A percentile compares a stretch with the other conserved stretches of the same genome.
Conservation (phyloP, 192 early-diverging fungal species). For the Chytriomyces confervae region DNA sequence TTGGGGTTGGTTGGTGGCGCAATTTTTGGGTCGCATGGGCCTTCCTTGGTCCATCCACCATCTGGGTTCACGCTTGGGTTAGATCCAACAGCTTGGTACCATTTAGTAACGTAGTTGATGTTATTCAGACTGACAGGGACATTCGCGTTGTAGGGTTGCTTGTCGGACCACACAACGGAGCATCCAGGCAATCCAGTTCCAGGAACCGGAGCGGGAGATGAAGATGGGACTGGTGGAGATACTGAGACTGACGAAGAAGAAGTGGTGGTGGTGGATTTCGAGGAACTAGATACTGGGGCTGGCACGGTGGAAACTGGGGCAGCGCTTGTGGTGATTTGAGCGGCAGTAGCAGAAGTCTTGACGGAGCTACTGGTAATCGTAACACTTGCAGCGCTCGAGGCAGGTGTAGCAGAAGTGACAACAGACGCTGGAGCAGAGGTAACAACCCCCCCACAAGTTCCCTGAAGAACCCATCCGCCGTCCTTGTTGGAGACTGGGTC, state of each 20-base stretch:
- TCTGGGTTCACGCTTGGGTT: not conserved
- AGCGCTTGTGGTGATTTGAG: not conserved
- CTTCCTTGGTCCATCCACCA: constrained; percentile 1
- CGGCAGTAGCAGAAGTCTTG: not conserved
- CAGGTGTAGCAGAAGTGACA: not conserved
- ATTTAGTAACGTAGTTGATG: not conserved
- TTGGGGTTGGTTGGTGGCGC: not conserved
- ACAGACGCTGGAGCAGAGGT: not conserved
- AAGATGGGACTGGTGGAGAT: not conserved
- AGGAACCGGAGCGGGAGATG: not conserved
- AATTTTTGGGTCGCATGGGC: not conserved
- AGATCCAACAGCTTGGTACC: not conserved
- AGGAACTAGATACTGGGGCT: not conserved
- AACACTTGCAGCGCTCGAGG: not conserved
- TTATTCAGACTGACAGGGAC: not conserved
- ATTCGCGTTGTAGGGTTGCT: not conserved
- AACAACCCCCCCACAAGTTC: not conserved
- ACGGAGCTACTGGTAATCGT: not conserved
- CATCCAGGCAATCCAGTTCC: not conserved
- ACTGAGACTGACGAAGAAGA: not conserved
- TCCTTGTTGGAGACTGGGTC: constrained; percentile 16
- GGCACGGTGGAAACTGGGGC: not conserved
- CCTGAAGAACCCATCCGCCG: constrained; percentile 9
- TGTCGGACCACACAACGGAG: not conserved
- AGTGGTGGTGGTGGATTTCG: not conserved